phyloP scores from a whole-genome alignment of 805 yeast genomes.

The Ogataea paraovalis region DNA sequence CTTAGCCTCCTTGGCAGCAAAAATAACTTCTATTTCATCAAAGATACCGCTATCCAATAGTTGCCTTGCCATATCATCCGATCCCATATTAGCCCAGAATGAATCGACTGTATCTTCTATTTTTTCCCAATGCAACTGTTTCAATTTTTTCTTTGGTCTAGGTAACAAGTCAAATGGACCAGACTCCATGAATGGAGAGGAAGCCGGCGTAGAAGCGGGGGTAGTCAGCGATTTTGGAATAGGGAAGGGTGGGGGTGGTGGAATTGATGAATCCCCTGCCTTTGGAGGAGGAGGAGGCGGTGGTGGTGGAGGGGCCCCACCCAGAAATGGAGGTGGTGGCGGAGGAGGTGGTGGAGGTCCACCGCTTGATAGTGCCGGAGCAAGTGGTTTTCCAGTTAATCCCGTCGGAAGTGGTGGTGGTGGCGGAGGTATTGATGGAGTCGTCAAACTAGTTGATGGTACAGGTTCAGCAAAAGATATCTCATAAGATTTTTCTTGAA shows the following conservation, averaged over 20 bases:
- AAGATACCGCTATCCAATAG: conserved; percentile 75
- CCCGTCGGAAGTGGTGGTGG: conserved; percentile 34
- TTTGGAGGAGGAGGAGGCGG: conserved; percentile 30
- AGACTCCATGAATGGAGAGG: conserved; percentile 24
- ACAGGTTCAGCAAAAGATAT: conserved; percentile 3
- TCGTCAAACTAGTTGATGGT: background rate
- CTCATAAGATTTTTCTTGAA: background rate
- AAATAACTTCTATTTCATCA: conserved; percentile 77
- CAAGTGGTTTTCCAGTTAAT: background rate
- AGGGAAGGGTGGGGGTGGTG: conserved; percentile 34
- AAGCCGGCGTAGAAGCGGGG: conserved; percentile 3
- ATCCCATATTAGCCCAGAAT: conserved; percentile 73
- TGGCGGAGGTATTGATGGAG: conserved; percentile 4
- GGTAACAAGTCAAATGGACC: conserved; percentile 49
- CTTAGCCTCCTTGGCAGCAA: conserved; percentile 76
- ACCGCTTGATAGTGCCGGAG: conserved; percentile 11
- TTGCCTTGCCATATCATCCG: conserved; percentile 55
- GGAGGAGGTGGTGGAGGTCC: conserved; percentile 34
- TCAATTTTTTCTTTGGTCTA: conserved; percentile 71
- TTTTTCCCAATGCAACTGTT: conserved; percentile 97
- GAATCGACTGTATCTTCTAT: conserved; percentile 80
- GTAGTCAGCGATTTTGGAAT: conserved; percentile 19
- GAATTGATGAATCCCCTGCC: conserved; percentile 11
- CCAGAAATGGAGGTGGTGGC: conserved; percentile 32
- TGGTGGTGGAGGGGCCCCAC: conserved; percentile 7